phyloP scores from a whole-genome alignment of 495 filamentous ascomycete genomes.

The Glarea lozoyensis region DNA sequence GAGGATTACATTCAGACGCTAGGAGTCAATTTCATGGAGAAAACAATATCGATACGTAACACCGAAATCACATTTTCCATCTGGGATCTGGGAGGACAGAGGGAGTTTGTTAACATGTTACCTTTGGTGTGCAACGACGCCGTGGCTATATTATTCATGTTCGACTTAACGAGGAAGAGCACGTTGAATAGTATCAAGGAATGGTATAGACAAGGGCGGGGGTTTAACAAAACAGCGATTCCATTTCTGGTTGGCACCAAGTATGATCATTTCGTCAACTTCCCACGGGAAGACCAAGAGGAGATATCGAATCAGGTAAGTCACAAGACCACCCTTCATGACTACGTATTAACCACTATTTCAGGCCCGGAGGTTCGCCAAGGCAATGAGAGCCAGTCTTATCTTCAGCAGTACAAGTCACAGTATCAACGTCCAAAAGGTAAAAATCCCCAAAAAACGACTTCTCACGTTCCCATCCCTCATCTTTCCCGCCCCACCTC shows the following conservation, averaged over 20 bases:
- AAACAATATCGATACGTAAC: conserved; percentile 97
- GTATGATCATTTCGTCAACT: conserved; percentile 98
- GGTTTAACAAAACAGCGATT: conserved; percentile 99
- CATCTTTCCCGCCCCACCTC: not conserved
- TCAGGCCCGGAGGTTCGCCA: conserved; percentile 89
- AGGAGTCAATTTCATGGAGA: conserved; percentile 99
- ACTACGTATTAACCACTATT: not conserved
- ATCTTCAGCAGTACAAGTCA: conserved; percentile 99
- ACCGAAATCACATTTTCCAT: conserved; percentile 99
- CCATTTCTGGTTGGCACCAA: conserved; percentile 95
- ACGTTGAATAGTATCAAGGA: conserved; percentile 98
- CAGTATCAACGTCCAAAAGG: conserved; percentile 99
- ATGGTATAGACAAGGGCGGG: conserved; percentile 96
- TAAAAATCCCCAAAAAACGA: no score
- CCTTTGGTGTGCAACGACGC: conserved; percentile 98
- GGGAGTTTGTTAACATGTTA: conserved; percentile 99
- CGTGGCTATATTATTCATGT: conserved; percentile 98
- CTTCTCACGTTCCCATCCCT: not conserved
- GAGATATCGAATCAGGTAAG: conserved; percentile 90
- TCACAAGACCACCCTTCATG: not conserved
- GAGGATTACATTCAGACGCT: conserved; percentile 99
- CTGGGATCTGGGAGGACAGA: conserved; percentile 96
- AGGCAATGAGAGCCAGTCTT: conserved; percentile 92
- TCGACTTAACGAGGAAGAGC: conserved; percentile 94
- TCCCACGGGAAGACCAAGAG: conserved; percentile 93